These are phyloP conservation scores for Macrophomina tecta DNA, from an alignment of 2,329 filamentous ascomycete species.

Conservation along the genomic window DNA sequence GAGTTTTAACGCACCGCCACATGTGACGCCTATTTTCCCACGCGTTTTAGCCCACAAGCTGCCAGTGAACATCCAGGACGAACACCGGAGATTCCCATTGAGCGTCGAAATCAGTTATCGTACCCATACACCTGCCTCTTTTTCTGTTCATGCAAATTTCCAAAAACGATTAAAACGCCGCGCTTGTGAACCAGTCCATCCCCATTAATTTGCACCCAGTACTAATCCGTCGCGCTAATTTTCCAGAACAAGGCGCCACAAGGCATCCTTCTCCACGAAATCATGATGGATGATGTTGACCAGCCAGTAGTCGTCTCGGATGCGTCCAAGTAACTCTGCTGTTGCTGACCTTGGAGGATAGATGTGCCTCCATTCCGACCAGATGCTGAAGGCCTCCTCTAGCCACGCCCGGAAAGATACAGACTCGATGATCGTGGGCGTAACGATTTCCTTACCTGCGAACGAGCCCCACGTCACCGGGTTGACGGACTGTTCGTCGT, in stretches of 20 bases:
- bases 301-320: slow-evolving; percentile 78
- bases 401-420: slow-evolving; percentile 93
- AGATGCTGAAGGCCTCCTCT: slow-evolving; percentile 95
- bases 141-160: background rate
- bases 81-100: too few species aligned
- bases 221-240: slow-evolving; percentile 18
- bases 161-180: background rate
- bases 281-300: slow-evolving; percentile 90
- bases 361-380: slow-evolving; percentile 89
- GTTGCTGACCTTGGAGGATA: slow-evolving; percentile 78
- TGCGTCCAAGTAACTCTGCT: slow-evolving; percentile 70
- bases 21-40: too few species aligned
- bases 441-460: slow-evolving; percentile 92
- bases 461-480: slow-evolving; percentile 98
- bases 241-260: slow-evolving; percentile 70
- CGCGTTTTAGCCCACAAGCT: too few species aligned
- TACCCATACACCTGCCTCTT: background rate
- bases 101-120: too few species aligned
- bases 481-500: slow-evolving; percentile 72
- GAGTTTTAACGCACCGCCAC: too few species aligned
- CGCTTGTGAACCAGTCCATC: slow-evolving; percentile 1
- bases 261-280: slow-evolving; percentile 70
- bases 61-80: too few species aligned
- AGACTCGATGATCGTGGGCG: slow-evolving; percentile 94
- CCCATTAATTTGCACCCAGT: background rate